Evolutionary conservation across 1,139 yeast genomes (phyloP), one percentile per base, ranked within the genome.

Genomic region (Eremothecium sinecaudum): DNA sequence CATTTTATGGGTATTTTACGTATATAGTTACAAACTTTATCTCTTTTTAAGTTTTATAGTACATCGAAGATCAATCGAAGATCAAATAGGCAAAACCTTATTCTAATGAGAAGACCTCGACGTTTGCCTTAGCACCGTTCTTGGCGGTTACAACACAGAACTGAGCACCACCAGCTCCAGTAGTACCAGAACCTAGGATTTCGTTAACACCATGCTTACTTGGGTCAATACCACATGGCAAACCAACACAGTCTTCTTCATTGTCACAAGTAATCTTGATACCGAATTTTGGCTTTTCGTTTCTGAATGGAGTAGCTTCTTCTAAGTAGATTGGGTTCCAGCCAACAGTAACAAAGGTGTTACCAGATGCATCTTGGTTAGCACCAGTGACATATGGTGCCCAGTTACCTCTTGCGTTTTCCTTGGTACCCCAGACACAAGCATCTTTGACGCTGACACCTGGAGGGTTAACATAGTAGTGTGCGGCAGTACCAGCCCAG

Each of bases 311-410:
- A 21, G 67, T 57, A 3, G 62, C 46, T 4, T 11, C 13, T 21
- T 27, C 30, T 45, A 81, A 58, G 59, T 81, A 80, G 43, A 79
- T 72, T 14, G 95, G 94, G 60, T 84, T 84, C 92, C 94, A 83
- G 33, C 92, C 94, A 53, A 84, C 73, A 62, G 81, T 84, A 46
- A 80, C 80, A 57, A 48, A 83, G 3, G 94, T 82, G 56, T 73
- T 71, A 19, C 83, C 80, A 37, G 53, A 58, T 38, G 58, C 58
- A 56, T 81, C 93, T 62, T 72, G 73, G 63, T 83, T 83, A 46
- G 87, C 84, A 44, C 94, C 95, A 12, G 92, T 93, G 41, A 84
- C 93, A 50, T 81, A 84, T 17, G 95, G 94, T 17, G 94, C 63
- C 94, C 94, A 84, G 69, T 84, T 83, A 40, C 95, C 95, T 45